phyloP scores from a whole-genome alignment of 2,329 filamentous ascomycete species.

The Xylariaceae sp. region DNA sequence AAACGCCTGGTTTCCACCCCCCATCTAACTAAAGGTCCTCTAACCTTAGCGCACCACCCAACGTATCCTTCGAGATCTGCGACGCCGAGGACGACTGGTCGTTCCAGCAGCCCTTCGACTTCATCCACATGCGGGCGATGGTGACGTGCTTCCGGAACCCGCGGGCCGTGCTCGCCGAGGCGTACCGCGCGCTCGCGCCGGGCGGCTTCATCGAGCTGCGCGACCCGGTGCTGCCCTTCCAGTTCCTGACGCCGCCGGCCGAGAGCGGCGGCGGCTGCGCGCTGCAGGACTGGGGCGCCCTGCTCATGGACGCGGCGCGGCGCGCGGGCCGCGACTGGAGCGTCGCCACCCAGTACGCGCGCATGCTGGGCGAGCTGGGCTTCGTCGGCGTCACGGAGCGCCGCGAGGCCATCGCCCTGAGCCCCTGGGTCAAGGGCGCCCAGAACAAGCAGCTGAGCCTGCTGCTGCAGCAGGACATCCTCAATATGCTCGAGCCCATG shows the following conservation, averaged over 20 bases:
- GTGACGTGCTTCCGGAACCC: conserved; percentile 35
- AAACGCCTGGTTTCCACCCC: not conserved
- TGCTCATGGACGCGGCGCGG: conserved; percentile 29
- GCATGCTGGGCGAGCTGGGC: conserved; percentile 31
- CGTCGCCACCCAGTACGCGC: conserved; percentile 28
- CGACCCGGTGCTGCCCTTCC: conserved; percentile 37
- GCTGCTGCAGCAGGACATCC: conserved; percentile 33
- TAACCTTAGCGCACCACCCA: conserved; percentile 29
- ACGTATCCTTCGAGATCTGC: conserved; percentile 37
- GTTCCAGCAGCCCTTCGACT: conserved; percentile 31
- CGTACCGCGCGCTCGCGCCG: conserved; percentile 27
- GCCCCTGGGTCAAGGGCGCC: conserved; percentile 32
- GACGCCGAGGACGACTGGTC: conserved; percentile 38
- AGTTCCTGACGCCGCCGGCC: conserved; percentile 32
- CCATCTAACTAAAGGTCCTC: conserved; percentile 10
- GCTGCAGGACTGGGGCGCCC: conserved; percentile 31
- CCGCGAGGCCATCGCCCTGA: conserved; percentile 30
- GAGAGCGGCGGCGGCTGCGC: conserved; percentile 31
- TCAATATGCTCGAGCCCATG: conserved; percentile 32
- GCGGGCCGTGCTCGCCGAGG: conserved; percentile 28
- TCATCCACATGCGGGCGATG: conserved; percentile 36
- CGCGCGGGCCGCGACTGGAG: conserved; percentile 33
- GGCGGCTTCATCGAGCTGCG: conserved; percentile 37
- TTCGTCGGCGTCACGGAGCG: conserved; percentile 30
- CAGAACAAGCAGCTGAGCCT: conserved; percentile 32